Evolutionary conservation across 305 asterid genomes (phyloP), one percentile per base, ranked within the genome.

Genomic region (Fraxinus floribunda): DNA sequence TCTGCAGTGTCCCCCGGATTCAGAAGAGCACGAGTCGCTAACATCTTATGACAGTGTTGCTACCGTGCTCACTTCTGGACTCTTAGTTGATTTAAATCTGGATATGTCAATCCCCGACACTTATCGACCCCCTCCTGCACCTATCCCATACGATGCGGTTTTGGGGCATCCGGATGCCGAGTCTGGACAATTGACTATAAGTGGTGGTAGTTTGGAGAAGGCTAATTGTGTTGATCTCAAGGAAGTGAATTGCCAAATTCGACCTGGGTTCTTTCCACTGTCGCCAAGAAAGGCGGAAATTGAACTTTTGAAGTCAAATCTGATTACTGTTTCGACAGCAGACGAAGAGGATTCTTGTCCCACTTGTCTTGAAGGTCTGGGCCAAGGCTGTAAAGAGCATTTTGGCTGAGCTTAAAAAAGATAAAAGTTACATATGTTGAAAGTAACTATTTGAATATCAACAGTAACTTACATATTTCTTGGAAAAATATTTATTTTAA

Each of bases 301-400:
- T 32, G 94, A 88, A 76, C 85, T 78, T 84, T 62, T 81, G 72
- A 91, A 91, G 84, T 55, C 92, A n/a, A 81, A 82, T 44, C 80
- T 84, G 30, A 44, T 78, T 16, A 78, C 84, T 24, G 55, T 76
- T 76, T 77, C 89, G 49, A 72, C 76, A 30, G 78, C 84, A 20
- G 92, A 91, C 32, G 97, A 93, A 60, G 92, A 83, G 84, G 97
- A 94, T 83, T 81, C 76, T 83, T 94, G 98, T 84, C 97, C 98
- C 41, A 93, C 97, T 36, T 94, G 98, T 83, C 95, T 94, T 52
- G 98, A 94, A 86, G 98, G 98, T 94, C 78, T 78, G 79, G 39
- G 9, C 68, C 75, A 11, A 68, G 35, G n/a, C 20, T 68, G 75
- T 64, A 64, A 2, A 22, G 30, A 64, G 34, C 39, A 29, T 68